Conservation (phyloP, 192 early-diverging fungal genomes). For the Entomortierella chlamydospora region DNA sequence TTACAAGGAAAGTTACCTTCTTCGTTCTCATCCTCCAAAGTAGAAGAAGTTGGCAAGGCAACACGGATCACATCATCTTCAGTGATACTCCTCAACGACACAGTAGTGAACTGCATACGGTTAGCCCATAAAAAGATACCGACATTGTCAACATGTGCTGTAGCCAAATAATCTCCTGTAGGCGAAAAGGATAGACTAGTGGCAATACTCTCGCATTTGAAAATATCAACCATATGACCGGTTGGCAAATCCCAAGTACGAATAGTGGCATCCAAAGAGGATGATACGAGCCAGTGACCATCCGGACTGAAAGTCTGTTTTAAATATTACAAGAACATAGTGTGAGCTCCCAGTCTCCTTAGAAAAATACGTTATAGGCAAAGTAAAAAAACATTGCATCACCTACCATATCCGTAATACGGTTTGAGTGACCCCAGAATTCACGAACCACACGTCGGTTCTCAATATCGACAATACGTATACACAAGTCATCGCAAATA, state of each 20-base stretch:
- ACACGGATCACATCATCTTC: slow-evolving; percentile 66
- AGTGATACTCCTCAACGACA: slow-evolving; percentile 74
- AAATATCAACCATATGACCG: slow-evolving; percentile 88
- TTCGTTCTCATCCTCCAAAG: slow-evolving; percentile 64
- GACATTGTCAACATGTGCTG: slow-evolving; percentile 90
- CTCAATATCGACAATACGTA: slow-evolving; percentile 91
- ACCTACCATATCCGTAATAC: slow-evolving; percentile 89
- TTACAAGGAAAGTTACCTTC: slow-evolving; percentile 43
- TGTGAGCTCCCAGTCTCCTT: neutral
- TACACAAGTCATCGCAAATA: slow-evolving; percentile 86
- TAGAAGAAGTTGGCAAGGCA: slow-evolving; percentile 72
- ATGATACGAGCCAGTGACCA: slow-evolving; percentile 89
- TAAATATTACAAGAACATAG: neutral
- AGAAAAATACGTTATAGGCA: neutral
- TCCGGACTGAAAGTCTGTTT: slow-evolving; percentile 88
- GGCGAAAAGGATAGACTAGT: slow-evolving; percentile 93
- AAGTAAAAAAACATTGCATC: neutral
- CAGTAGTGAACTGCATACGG: slow-evolving; percentile 78
- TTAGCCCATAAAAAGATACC: slow-evolving; percentile 97
- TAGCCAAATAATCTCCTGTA: slow-evolving; percentile 91
- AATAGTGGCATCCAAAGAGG: slow-evolving; percentile 86
- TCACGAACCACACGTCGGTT: slow-evolving; percentile 85
- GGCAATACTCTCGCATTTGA: slow-evolving; percentile 78
- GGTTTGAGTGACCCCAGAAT: slow-evolving; percentile 88
- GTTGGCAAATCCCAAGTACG: slow-evolving; percentile 98